Conservation (phyloP, 345 rosid genomes). For the Aethionema arabicum region DNA sequence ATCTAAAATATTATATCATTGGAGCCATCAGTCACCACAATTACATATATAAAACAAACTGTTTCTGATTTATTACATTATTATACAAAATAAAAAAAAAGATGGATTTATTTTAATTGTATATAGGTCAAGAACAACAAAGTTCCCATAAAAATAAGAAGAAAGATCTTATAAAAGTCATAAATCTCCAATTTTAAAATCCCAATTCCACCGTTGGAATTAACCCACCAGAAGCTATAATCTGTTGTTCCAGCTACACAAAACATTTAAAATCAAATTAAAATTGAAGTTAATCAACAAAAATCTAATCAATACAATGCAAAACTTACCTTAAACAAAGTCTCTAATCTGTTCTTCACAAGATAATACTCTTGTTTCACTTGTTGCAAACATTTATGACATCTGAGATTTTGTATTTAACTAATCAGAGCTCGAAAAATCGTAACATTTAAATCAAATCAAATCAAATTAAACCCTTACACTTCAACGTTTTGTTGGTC, state of each 20-base stretch:
- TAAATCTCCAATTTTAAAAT: conserved; percentile 33
- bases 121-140: too few relatives aligned
- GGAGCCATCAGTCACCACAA: too few relatives aligned
- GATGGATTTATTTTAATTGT: too few relatives aligned
- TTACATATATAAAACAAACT: too few relatives aligned
- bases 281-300: too few relatives aligned
- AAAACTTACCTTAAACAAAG: conserved; percentile 59
- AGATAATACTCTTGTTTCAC: conserved; percentile 75
- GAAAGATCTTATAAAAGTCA: too few relatives aligned
- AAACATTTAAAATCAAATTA: too few relatives aligned
- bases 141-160: too few relatives aligned
- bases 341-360: conserved; percentile 77
- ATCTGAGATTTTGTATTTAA: conserved; percentile 41
- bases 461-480: conserved; percentile 45
- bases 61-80: too few relatives aligned
- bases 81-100: too few relatives aligned
- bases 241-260: conserved; percentile 83
- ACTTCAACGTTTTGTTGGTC: conserved; percentile 73
- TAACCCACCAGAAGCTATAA: conserved; percentile 84
- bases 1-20: too few relatives aligned
- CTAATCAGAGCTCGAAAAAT: conserved; percentile 1
- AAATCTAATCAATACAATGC: too few relatives aligned
- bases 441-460: neutral
- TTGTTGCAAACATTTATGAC: conserved; percentile 80
- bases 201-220: conserved; percentile 53